phyloP scores from a whole-genome alignment of 768 basidiomycete genomes.

The Hericium rajendrae region DNA sequence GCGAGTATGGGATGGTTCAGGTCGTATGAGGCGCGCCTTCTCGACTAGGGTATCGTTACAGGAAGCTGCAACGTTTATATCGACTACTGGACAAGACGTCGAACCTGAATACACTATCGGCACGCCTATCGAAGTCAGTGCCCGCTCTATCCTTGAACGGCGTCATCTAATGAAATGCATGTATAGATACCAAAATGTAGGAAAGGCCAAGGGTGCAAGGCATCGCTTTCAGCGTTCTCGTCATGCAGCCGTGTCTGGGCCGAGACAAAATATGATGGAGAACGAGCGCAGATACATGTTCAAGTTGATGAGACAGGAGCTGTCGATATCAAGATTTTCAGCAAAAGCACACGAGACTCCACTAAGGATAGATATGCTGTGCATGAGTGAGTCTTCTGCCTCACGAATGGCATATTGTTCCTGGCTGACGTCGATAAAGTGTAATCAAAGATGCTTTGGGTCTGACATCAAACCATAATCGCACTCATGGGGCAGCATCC shows the following conservation, averaged over 20 bases:
- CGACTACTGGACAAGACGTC: conserved; percentile 20
- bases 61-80: conserved; percentile 37
- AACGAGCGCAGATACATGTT: conserved; percentile 89
- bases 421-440: conserved; percentile 19
- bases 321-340: conserved; percentile 64
- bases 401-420: not conserved
- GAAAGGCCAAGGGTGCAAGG: conserved; percentile 55
- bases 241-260: conserved; percentile 53
- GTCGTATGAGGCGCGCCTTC: conserved; percentile 43
- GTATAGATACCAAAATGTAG: conserved; percentile 70
- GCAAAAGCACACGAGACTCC: conserved; percentile 81
- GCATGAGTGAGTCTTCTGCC: conserved; percentile 29
- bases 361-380: conserved; percentile 67
- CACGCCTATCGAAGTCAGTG: conserved; percentile 48
- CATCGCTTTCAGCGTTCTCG: conserved; percentile 41
- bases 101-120: conserved; percentile 40
- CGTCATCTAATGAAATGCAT: not conserved
- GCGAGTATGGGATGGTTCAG: conserved; percentile 58
- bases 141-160: not conserved
- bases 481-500: no score
- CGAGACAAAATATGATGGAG: conserved; percentile 93
- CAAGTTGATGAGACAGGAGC: conserved; percentile 31
- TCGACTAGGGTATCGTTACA: conserved; percentile 48
- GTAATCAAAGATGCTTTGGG: conserved; percentile 56
- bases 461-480: conserved; percentile 17